Evolutionary conservation across 2,329 filamentous ascomycete species (phyloP).

Genomic region (Anthostomella pinea): DNA sequence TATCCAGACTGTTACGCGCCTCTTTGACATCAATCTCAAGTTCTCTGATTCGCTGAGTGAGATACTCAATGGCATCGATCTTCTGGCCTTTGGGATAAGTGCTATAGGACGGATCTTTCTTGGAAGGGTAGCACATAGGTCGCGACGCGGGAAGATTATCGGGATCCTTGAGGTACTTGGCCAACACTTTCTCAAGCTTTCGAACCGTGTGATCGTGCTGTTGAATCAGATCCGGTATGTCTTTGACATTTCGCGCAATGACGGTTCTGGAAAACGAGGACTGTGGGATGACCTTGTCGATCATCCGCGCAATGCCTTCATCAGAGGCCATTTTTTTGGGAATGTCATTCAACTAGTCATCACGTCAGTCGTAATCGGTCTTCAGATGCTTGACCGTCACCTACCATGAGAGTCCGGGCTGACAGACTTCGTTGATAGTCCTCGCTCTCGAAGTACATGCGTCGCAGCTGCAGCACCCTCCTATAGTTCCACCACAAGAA

Average conservation of each 20-base stretch:
- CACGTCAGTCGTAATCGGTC: conserved; percentile 1
- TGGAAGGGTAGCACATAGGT: conserved; percentile 76
- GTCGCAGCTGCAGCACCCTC: conserved; percentile 66
- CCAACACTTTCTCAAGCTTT: conserved; percentile 76
- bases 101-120: conserved; percentile 68
- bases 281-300: conserved; percentile 75
- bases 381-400: conserved; percentile 23
- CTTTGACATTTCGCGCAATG: conserved; percentile 88
- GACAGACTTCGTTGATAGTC: conserved; percentile 90
- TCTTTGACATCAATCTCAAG: conserved; percentile 84
- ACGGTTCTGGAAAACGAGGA: conserved; percentile 50
- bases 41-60: conserved; percentile 78
- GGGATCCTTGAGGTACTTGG: conserved; percentile 87
- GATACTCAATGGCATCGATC: conserved; percentile 91
- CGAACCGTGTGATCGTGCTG: conserved; percentile 80
- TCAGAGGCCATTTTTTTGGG: conserved; percentile 74
- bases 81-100: conserved; percentile 65
- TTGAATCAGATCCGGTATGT: conserved; percentile 79
- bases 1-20: conserved; percentile 77
- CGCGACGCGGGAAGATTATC: conserved; percentile 72
- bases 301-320: conserved; percentile 81
- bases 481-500: conserved; percentile 92
- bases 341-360: conserved; percentile 75
- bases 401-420: conserved; percentile 65
- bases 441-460: conserved; percentile 76